Base-by-base conservation (phyloP, 148 eudicot species). In the Drosera capensis region DNA sequence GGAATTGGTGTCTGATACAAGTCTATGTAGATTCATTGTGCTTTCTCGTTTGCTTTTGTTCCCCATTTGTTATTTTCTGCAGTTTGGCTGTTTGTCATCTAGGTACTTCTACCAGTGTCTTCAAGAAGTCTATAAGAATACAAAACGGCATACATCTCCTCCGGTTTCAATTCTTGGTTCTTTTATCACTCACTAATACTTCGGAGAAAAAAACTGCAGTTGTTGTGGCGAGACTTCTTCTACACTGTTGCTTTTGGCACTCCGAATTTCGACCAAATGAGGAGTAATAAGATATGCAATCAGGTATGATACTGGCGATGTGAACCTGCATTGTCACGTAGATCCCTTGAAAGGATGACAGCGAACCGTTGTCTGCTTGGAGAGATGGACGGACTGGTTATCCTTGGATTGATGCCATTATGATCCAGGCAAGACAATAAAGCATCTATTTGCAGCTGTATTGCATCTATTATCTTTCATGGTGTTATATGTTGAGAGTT, bases 381-480 rank as follows among this genome's bases (percentile, higher is more conserved):
- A 79, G 96, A 65, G 96, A 82, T 64, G 85, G 80, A 42, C 74
- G 67, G 64, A 87, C 96, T 31, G 96, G 96, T 36, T 87, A 69
- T 58, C 96, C 96, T 40, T 87, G 96, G 96, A 87, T 87, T 56
- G 96, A 87, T 61, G 94, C 96, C 48, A 76, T 82, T 55, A 87
- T 87, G 96, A 46, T 74, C 41, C 96, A 87, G 94, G 96, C 72
- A 62, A 48, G 75, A 14, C 58, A 51, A 34, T 15, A 18, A 36
- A 31, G 23, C 40, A 16, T 20, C 14, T 14, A 29, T 30, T 23
- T 44, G 20, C 23, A 13, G 26, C 42, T 20, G 21, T 13, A 8
- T 51, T 9, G 19, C 23, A 41, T 48, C 8, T 22, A 42, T 2
- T 11, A 1, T 4, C 7, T 41, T 41, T 17, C 45, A 41, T 41